Evolutionary conservation across 768 basidiomycete species (phyloP).

Genomic region (Tylopilus felleus): DNA sequence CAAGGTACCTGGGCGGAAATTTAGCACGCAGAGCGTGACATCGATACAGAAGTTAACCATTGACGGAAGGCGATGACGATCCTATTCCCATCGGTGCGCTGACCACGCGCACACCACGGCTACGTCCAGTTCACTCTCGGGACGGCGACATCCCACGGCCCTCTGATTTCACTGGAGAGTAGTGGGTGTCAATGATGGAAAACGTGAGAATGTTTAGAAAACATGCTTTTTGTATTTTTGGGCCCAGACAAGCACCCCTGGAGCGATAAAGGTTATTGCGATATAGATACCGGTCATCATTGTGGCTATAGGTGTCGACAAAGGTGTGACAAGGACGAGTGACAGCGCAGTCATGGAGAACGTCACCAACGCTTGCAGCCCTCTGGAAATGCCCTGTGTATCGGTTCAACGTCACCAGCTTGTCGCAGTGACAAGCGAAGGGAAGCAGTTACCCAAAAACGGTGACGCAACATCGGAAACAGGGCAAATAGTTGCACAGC

Average conservation of each 20-base stretch:
- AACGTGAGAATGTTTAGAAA: constrained; percentile 8
- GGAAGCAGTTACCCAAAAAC: constrained; percentile 53
- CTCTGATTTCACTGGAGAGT: constrained; percentile 74
- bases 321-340: constrained; percentile 46
- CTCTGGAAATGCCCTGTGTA: constrained; percentile 45
- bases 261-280: constrained; percentile 68
- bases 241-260: constrained; percentile 76
- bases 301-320: constrained; percentile 54
- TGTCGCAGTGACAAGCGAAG: constrained; percentile 10
- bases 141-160: constrained; percentile 87
- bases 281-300: constrained; percentile 49
- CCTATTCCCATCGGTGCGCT: constrained; percentile 24
- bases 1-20: constrained; percentile 26
- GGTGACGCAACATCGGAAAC: constrained; percentile 74
- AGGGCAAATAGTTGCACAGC: constrained; percentile 82
- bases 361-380: constrained; percentile 54
- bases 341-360: constrained; percentile 46
- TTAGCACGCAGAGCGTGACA: constrained; percentile 14
- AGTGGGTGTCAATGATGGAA: constrained; percentile 11
- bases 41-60: constrained; percentile 13
- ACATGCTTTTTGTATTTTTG: constrained; percentile 85
- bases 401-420: constrained; percentile 10
- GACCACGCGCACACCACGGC: constrained; percentile 22
- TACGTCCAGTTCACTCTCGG: constrained; percentile 57
- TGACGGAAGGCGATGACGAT: constrained; percentile 26